Evolutionary conservation across 2,329 filamentous ascomycete species (phyloP), one percentile per base, ranked within the genome.

Genomic region (Rhytidhysteron rufulum): DNA sequence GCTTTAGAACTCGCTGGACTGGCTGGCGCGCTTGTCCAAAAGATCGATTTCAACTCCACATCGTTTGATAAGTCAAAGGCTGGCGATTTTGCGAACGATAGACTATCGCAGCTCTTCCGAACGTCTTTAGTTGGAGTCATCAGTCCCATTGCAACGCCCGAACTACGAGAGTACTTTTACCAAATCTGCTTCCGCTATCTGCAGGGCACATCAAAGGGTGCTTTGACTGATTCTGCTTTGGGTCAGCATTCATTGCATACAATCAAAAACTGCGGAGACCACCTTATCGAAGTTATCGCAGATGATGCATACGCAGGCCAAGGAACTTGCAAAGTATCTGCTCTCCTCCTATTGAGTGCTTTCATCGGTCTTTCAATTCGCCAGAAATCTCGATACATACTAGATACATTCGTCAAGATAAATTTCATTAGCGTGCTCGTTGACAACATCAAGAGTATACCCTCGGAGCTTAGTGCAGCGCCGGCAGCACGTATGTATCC

Each of bases 381-480:
- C 25, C 85, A 91, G 55, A 76, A 82, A 36, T 87, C 86, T 21
- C 77, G 78, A 37, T 80, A 86, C 52, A 77, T 97, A 18, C 79
- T 95, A 13, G 87, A 93, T 48, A 75, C 81, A 21, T 78, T 98
- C 40, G 84, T 86, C 55, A 81, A 86, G 41, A 79, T 95, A 34
- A 98, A 98, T 67, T 95, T 96, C 61, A 79, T 96, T 37, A 86
- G 86, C 37, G 83, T 97, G 20, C 78, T 97, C 21, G 83, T 98
- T 38, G 91, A 97, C 66, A 88, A 88, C 37, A 78, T 98, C 41
- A 83, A 86, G 51, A 77, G 79, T 50, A 79, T 96, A 37, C 79
- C 90, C 45, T 67, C 78, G 9, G 90, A 96, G 48, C 66, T 75
- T 45, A 53, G 62, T 49, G 55, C 55, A 42, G 58, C 68, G 37